These are phyloP conservation scores for Wickerhamiella infanticola DNA, from an alignment of 1,139 yeast genomes.

Conservation along the genomic window DNA sequence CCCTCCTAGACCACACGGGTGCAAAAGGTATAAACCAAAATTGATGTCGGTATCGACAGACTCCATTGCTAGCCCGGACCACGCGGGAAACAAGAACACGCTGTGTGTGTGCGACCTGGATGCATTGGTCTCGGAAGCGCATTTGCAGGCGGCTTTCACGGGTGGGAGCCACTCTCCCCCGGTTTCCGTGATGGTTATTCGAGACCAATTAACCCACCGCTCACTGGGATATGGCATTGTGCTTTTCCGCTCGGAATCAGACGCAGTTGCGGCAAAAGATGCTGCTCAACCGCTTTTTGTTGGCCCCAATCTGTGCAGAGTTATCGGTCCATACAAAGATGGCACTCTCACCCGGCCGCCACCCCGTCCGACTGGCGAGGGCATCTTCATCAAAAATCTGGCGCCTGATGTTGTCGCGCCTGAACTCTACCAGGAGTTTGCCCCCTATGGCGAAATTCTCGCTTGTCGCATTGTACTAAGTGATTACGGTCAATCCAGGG, in stretches of 20 bases:
- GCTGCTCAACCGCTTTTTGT: conserved; percentile 65
- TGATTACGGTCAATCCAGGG: conserved; percentile 62
- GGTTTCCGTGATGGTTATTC: conserved; percentile 79
- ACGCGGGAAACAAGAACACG: conserved; percentile 4
- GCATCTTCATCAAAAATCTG: conserved; percentile 34
- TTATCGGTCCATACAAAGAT: conserved; percentile 18
- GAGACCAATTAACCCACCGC: conserved; percentile 76
- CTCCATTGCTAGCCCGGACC: background rate
- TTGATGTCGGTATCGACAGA: background rate
- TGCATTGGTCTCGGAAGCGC: conserved; percentile 67
- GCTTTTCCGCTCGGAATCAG: conserved; percentile 62
- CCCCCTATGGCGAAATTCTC: conserved; percentile 69
- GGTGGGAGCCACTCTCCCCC: conserved; percentile 72
- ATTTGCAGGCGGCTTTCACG: conserved; percentile 49
- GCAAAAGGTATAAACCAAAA: too few relatives aligned
- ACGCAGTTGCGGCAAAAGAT: conserved; percentile 72
- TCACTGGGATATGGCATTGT: conserved; percentile 90
- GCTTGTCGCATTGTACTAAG: conserved; percentile 82
- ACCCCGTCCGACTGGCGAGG: conserved; percentile 8
- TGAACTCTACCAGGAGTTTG: conserved; percentile 63
- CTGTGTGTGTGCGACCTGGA: conserved; percentile 80
- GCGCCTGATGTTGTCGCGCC: conserved; percentile 73
- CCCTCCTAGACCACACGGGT: background rate
- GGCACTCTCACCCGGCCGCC: conserved; percentile 30
- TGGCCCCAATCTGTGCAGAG: conserved; percentile 65